A percentile compares a stretch with the other conserved stretches of the same genome.
phyloP scores from a whole-genome alignment of 495 filamentous ascomycete genomes.

The Aspergillus bridgeri region DNA sequence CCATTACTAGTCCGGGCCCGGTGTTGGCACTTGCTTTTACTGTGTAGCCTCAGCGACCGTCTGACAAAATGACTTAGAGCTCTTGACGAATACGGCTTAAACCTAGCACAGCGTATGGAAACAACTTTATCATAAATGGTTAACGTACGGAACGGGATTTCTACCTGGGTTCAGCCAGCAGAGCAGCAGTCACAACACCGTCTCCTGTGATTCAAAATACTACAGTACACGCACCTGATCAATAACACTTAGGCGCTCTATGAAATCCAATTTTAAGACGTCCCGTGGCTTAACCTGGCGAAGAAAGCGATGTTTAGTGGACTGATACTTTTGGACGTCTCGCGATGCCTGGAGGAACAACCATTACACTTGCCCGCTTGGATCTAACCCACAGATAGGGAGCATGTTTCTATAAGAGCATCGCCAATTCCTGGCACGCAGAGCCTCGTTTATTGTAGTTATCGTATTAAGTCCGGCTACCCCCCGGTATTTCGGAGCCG shows the following conservation, averaged over 20 bases:
- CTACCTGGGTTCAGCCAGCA: no score
- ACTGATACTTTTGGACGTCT: constrained; percentile 9
- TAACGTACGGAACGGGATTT: no score
- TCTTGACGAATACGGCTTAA: no score
- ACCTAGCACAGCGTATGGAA: no score
- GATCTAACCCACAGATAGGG: constrained; percentile 11
- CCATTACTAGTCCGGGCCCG: no score
- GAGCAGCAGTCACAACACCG: no score
- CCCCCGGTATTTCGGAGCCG: neutral
- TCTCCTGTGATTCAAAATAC: constrained; percentile 16
- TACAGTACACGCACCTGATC: constrained; percentile 14
- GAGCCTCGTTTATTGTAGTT: neutral
- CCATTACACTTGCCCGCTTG: constrained; percentile 12
- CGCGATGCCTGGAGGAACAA: constrained; percentile 9
- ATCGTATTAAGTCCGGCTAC: neutral
- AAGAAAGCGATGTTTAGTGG: constrained; percentile 11
- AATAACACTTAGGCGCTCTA: constrained; percentile 12
- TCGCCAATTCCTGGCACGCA: neutral
- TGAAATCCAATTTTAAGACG: constrained; percentile 11
- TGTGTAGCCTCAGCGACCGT: no score
- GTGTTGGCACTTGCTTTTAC: no score
- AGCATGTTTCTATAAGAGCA: constrained; percentile 9
- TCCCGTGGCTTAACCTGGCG: neutral
- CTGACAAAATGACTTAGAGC: no score
- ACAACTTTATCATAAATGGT: no score